phyloP scores from a whole-genome alignment of 2,329 filamentous ascomycete species.

The Hymenoscyphus linearis region DNA sequence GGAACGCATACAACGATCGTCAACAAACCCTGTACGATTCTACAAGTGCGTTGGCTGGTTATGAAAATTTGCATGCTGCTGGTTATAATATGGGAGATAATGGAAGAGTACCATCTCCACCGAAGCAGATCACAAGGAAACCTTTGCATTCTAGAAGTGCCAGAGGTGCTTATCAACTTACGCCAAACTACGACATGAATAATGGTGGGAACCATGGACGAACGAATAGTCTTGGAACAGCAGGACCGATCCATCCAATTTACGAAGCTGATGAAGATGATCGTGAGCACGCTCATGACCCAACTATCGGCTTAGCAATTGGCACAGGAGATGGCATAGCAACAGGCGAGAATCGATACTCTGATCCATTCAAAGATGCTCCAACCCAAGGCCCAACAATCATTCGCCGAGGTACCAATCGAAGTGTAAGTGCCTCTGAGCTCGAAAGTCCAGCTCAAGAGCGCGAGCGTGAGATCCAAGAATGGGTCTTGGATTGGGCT shows the following conservation, averaged over 20 bases:
- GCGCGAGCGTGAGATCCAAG: constrained; percentile 31
- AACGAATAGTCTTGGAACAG: constrained; percentile 39
- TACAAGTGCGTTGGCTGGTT: constrained; percentile 18
- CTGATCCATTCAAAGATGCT: constrained; percentile 29
- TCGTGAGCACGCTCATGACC: constrained; percentile 6
- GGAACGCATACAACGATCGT: constrained; percentile 18
- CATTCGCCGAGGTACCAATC: constrained; percentile 10
- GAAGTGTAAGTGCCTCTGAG: constrained; percentile 15
- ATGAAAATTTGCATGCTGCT: constrained; percentile 24
- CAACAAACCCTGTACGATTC: constrained; percentile 26
- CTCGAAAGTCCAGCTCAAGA: constrained; percentile 25
- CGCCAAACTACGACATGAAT: constrained; percentile 38
- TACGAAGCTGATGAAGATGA: constrained; percentile 54
- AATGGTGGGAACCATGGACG: constrained; percentile 35
- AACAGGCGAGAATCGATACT: constrained; percentile 17
- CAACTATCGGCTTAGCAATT: constrained; percentile 16
- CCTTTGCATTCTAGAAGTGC: constrained; percentile 32
- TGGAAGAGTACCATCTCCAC: constrained; percentile 9
- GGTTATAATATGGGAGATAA: constrained; percentile 19
- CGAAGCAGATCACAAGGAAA: constrained; percentile 32
- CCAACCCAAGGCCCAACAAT: constrained; percentile 7
- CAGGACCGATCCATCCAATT: constrained; percentile 56
- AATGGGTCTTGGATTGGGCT: constrained; percentile 35
- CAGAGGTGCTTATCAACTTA: constrained; percentile 35
- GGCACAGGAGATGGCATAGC: constrained; percentile 19